phyloP scores from a whole-genome alignment of 2,329 filamentous ascomycete species.

The Xylaria sp. region DNA sequence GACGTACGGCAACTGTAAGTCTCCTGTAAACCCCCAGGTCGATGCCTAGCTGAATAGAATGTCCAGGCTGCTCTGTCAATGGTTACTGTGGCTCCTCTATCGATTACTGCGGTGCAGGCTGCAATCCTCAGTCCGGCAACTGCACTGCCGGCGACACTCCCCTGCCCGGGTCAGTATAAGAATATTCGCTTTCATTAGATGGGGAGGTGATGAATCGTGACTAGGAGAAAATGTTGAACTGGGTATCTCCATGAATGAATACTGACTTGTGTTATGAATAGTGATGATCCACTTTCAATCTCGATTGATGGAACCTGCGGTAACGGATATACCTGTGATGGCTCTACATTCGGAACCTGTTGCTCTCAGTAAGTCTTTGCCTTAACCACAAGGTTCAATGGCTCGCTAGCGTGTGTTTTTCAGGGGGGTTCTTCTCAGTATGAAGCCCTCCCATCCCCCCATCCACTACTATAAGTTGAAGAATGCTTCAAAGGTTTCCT shows the following conservation, averaged over 20 bases:
- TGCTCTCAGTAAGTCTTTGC: slow-evolving; percentile 45
- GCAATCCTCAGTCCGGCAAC: slow-evolving; percentile 41
- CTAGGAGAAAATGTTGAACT: background rate
- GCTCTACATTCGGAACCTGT: slow-evolving; percentile 47
- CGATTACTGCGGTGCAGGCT: slow-evolving; percentile 46
- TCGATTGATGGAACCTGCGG: slow-evolving; percentile 46
- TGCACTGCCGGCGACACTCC: slow-evolving; percentile 38
- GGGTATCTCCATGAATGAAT: background rate
- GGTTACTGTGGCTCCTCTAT: slow-evolving; percentile 45
- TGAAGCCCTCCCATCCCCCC: background rate
- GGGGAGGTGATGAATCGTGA: background rate
- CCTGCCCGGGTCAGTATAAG: slow-evolving; percentile 36
- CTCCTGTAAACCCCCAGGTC: slow-evolving; percentile 16
- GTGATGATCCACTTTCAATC: slow-evolving; percentile 38
- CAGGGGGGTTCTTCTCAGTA: background rate
- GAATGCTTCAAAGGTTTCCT: background rate
- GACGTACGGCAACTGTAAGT: slow-evolving; percentile 46
- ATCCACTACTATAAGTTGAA: background rate
- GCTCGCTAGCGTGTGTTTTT: background rate
- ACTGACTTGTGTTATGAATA: slow-evolving; percentile 19
- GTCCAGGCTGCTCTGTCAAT: slow-evolving; percentile 45
- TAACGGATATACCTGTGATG: slow-evolving; percentile 44
- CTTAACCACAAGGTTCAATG: background rate
- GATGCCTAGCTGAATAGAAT: slow-evolving; percentile 28
- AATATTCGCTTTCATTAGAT: background rate